Base-by-base conservation (phyloP, 257 asterid species). In the Fraxinus pennsylvanica region DNA sequence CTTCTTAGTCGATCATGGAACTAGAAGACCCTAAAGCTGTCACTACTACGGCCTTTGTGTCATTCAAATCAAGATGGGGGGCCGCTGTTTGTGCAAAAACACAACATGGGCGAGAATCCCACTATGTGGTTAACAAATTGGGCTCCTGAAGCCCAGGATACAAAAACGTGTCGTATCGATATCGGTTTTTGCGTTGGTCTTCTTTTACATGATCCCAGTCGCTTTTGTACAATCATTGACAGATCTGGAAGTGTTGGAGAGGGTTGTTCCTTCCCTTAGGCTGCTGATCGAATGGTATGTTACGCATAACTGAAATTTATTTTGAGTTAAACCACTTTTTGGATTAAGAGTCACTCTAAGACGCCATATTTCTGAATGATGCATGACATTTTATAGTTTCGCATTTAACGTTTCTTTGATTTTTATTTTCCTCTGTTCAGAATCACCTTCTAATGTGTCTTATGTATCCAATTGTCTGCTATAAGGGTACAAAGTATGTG, bases 181-280 rank as follows among this genome's bases (percentile, higher is more conserved):
- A 32, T 81, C 86, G 7, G 87, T 96, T 76, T 96, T 96, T 83
- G 93, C 94, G 33, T 74, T 96, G 89, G 87, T 96, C 61, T 93
- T 96, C 95, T 96, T 91, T 85, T 96, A 96, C 91, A 87, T 96
- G 97, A 93, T 96, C 69, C 97, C 99, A 21, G 93, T 96, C 76
- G 97, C 98, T 71, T 78, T 84, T 93, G 99, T 79, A 32, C 35
- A 32, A 32, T 32, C 35, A 32, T 32, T 96, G 89, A 90, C 92
- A 32, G 35, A 32, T 32, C 35, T 32, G 35, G 5, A 32, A 32
- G 35, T 32, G 8, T 80, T 96, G 66, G 96, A 96, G 84, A 91
- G 68, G 82, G 97, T 93, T 74, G 98, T 97, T 27, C 98, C 99
- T 78, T 93, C 89, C 82, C 98, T 96, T 74, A 86, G 91, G 85